phyloP scores from a whole-genome alignment of 1,284 basidiomycete species.

The Heterobasidion parviporum region DNA sequence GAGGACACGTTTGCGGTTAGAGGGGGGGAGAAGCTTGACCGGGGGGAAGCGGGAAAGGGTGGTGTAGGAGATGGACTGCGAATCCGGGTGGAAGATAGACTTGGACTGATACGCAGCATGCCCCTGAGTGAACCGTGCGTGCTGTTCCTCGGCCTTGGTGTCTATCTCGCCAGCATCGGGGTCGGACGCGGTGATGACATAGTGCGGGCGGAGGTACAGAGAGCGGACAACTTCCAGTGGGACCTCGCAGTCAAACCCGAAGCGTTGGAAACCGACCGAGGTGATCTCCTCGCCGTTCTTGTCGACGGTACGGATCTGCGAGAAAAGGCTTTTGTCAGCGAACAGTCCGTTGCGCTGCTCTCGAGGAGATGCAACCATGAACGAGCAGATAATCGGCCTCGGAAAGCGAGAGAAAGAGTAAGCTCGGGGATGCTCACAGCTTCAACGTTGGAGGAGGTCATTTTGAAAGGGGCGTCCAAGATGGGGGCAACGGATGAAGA shows the following conservation, averaged over 20 bases:
- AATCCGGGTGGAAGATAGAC: slow-evolving; percentile 75
- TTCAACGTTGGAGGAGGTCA: slow-evolving; percentile 8
- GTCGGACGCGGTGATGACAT: slow-evolving; percentile 41
- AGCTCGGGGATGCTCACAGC: slow-evolving; percentile 6
- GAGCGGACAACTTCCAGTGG: slow-evolving; percentile 71
- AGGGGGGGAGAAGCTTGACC: slow-evolving; percentile 77
- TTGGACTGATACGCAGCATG: slow-evolving; percentile 65
- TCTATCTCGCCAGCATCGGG: slow-evolving; percentile 28
- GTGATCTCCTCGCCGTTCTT: slow-evolving; percentile 71
- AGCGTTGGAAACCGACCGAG: slow-evolving; percentile 73
- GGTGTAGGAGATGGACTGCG: slow-evolving; percentile 81
- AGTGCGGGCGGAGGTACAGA: slow-evolving; percentile 81
- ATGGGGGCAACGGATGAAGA: slow-evolving; percentile 9
- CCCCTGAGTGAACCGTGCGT: slow-evolving; percentile 48
- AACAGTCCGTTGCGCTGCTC: not conserved
- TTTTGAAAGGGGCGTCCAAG: slow-evolving; percentile 9
- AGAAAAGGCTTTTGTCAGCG: slow-evolving; percentile 2
- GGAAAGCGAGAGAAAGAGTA: not conserved
- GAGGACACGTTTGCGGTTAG: slow-evolving; percentile 80
- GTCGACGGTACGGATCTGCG: slow-evolving; percentile 55
- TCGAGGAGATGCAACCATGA: too few relatives aligned
- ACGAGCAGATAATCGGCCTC: not conserved
- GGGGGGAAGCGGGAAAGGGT: slow-evolving; percentile 88
- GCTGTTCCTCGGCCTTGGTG: slow-evolving; percentile 32
- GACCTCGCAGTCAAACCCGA: slow-evolving; percentile 85